These are phyloP conservation scores for Inonotus obliquus DNA, from an alignment of 1,284 basidiomycete genomes.

Conservation along the genomic window DNA sequence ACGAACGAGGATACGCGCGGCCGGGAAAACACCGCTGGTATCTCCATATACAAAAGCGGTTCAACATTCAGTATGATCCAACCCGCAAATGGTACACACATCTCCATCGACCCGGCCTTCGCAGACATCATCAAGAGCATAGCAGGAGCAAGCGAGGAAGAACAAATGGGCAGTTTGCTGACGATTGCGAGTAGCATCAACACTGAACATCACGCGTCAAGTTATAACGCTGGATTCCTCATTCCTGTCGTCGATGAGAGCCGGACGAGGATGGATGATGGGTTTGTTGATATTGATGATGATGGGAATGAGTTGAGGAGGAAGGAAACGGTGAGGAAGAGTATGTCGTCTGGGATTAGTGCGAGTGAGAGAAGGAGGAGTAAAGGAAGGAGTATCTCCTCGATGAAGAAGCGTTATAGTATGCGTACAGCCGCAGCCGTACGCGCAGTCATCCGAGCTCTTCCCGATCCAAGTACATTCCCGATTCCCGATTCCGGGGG, in stretches of 20 bases:
- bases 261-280: background rate
- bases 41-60: background rate
- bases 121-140: constrained; percentile 16
- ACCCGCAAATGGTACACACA: background rate
- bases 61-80: background rate
- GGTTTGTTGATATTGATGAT: constrained; percentile 5
- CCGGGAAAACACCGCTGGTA: background rate
- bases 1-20: background rate
- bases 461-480: constrained; percentile 17
- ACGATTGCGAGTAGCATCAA: constrained; percentile 18
- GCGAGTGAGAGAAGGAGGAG: constrained; percentile 2
- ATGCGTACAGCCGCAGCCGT: constrained; percentile 1
- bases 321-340: background rate
- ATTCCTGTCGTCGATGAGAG: background rate
- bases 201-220: constrained; percentile 7
- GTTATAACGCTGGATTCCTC: constrained; percentile 3
- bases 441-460: constrained; percentile 6
- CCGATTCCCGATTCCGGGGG: constrained; percentile 9
- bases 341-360: background rate
- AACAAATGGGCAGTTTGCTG: constrained; percentile 11
- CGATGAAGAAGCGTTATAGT: background rate
- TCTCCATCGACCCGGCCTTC: constrained; percentile 2
- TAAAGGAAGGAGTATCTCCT: constrained; percentile 6
- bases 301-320: background rate
- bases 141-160: constrained; percentile 11